Base-by-base conservation (phyloP, 2,329 filamentous ascomycete species). In the Tolypocladium inflatum region DNA sequence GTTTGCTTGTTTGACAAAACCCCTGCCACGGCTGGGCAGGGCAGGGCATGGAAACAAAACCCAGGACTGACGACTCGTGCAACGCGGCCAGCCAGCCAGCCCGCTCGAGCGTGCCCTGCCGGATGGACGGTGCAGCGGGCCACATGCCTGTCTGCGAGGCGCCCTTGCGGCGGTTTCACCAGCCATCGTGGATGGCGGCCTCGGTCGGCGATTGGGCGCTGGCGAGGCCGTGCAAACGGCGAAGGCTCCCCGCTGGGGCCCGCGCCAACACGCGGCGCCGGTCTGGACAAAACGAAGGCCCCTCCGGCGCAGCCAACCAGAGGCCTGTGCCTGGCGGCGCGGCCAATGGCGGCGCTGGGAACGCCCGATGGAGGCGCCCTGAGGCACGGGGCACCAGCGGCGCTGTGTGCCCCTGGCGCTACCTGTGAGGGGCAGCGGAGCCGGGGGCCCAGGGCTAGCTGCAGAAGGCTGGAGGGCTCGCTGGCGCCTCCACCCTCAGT, bases 261-360 rank as follows among this genome's bases (percentile, higher is more conserved):
- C n/a, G n/a, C n/a, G n/a, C 45, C 45, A 9, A 30, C 15, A 3
- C 2, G 45, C 13, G 5, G 42, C 2, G 42, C 42, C 23, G 42
- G 42, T 26, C 42, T 21, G 11, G 43, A 45, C 42, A 8, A 48
- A 50, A 30, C 7, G 2, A 30, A 19, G 9, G 45, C 15, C 45
- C 45, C 26, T n/a, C 13, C 23, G 4, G 11, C 4, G 26, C 48
- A 30, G 39, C 62, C 62, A 63, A 63, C 56, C 59, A 57, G 48
- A 58, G 54, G 50, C 50, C 59, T 57, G 62, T 62, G 61, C 62
- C 62, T 63, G 62, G 42, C 48, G 19, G 9, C 19, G 21, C 54
- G 57, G 48, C 60, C 60, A 62, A 61, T 60, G 53, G 38, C 43
- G 57, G 26, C 55, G 35, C 55, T 38, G 43, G 39, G 13, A 8